phyloP scores from a whole-genome alignment of 495 filamentous ascomycete species.

The Penicillium roqueforti region DNA sequence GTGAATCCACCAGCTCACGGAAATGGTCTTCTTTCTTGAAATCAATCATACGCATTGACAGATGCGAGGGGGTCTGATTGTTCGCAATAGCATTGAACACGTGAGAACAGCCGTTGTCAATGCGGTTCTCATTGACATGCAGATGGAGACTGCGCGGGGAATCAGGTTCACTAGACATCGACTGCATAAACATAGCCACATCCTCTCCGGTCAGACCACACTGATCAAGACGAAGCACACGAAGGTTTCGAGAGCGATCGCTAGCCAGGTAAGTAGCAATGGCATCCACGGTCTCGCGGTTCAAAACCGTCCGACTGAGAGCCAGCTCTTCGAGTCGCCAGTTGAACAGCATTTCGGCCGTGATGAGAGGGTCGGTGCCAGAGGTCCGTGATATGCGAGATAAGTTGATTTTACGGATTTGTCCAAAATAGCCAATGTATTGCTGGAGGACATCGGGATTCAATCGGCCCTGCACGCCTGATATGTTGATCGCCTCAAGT shows the following conservation, averaged over 20 bases:
- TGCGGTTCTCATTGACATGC: conserved; percentile 73
- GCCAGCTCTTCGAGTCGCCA: conserved; percentile 75
- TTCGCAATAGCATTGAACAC: conserved; percentile 65
- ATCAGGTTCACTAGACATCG: conserved; percentile 54
- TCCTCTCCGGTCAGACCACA: conserved; percentile 75
- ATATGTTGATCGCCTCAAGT: conserved; percentile 72
- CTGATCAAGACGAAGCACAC: conserved; percentile 68
- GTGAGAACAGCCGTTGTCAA: conserved; percentile 66
- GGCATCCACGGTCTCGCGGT: conserved; percentile 50
- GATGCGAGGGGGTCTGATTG: conserved; percentile 60
- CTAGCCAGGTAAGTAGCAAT: conserved; percentile 62
- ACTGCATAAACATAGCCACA: conserved; percentile 72
- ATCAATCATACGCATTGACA: conserved; percentile 84
- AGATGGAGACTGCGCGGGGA: conserved; percentile 66
- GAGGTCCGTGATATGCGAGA: conserved; percentile 63
- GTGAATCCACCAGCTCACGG: conserved; percentile 64
- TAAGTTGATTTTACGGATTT: conserved; percentile 66
- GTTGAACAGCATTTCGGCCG: conserved; percentile 60
- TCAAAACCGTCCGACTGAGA: conserved; percentile 62
- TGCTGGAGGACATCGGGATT: conserved; percentile 59
- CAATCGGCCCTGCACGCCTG: conserved; percentile 68
- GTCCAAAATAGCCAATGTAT: conserved; percentile 63
- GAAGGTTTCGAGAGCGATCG: conserved; percentile 59
- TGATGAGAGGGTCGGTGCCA: conserved; percentile 59
- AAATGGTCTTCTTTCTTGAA: conserved; percentile 75